Base-by-base conservation (phyloP, 2,329 filamentous ascomycete species). In the Ceratocystis destructans region DNA sequence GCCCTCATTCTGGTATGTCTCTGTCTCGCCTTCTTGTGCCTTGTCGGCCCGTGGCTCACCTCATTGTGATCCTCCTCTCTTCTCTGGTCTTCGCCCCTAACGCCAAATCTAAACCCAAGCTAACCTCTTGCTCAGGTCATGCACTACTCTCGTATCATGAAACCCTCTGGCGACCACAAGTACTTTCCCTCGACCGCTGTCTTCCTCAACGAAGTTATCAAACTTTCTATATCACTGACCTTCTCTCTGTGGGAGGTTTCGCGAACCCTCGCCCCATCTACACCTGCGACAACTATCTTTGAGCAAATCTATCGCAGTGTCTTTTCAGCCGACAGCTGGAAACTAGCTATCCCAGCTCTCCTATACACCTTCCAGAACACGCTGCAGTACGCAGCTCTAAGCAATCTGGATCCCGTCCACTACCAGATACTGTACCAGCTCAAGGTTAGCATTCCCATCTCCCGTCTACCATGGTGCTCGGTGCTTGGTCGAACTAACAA, bases 111-210 rank as follows among this genome's bases (percentile, higher is more conserved):
- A 17, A 44, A 8, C 57, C 44, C 20, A 33, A 33, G 68, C 61
- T 64, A 64, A 64, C 62, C 15, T 63, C 66, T 67, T 33, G 63
- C 31, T 20, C 72, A 93, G 89, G 82, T 96, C 66, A 88, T 96
- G 82, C 93, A 96, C 78, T 96, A 97, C 76, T 96, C 92, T 37
- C 85, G 92, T 70, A 86, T 95, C 68, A 96, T 96, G 92, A 88
- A 91, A n/a, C 82, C 86, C 8, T 80, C 83, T 8, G 86, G 87
- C 73, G 89, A 90, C 70, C 89, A 92, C 73, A 87, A 92, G 74
- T 97, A 96, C 76, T 90, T 94, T 71, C 87, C 93, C 48, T 96
- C 92, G 53, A 97, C 94, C 8, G 92, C 93, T 55, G 90, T 99
- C 65, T 90, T 97, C 74, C 81, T 97, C 69, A 94, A 92, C 75